These are phyloP conservation scores for Suillus americanus DNA, from an alignment of 768 basidiomycete species.

Conservation along the genomic window DNA sequence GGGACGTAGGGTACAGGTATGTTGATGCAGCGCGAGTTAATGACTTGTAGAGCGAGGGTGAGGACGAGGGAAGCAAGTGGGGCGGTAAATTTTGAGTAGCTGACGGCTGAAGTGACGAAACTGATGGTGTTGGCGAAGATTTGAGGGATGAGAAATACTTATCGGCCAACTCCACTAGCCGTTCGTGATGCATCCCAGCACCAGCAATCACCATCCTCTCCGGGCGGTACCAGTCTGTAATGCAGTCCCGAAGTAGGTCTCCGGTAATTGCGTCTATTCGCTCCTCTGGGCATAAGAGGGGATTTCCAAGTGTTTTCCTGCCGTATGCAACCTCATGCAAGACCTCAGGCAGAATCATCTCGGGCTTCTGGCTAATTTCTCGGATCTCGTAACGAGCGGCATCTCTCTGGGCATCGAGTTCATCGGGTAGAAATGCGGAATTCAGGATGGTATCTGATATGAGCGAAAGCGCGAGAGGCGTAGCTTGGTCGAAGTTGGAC, in stretches of 20 bases:
- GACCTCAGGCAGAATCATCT: conserved; percentile 90
- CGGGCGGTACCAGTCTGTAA: conserved; percentile 85
- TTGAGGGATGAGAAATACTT: conserved; percentile 78
- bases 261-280: conserved; percentile 68
- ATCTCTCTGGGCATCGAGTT: conserved; percentile 80
- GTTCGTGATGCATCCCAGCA: conserved; percentile 87
- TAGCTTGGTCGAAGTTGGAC: conserved; percentile 83
- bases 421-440: conserved; percentile 71
- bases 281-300: conserved; percentile 85
- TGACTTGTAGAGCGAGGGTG: conserved; percentile 60
- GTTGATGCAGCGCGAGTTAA: conserved; percentile 76
- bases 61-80: conserved; percentile 56
- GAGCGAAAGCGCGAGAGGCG: conserved; percentile 79
- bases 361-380: conserved; percentile 86
- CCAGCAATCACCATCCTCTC: conserved; percentile 96
- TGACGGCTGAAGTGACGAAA: conserved; percentile 27
- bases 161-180: conserved; percentile 83
- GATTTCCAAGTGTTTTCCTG: conserved; percentile 80
- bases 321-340: conserved; percentile 86
- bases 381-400: conserved; percentile 90
- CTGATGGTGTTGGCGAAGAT: conserved; percentile 26
- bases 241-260: conserved; percentile 57
- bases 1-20: conserved; percentile 52
- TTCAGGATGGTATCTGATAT: conserved; percentile 90
- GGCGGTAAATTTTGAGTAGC: conserved; percentile 43